Base-by-base conservation (phyloP, 2,329 filamentous ascomycete species). In the Dactylellina sp. region DNA sequence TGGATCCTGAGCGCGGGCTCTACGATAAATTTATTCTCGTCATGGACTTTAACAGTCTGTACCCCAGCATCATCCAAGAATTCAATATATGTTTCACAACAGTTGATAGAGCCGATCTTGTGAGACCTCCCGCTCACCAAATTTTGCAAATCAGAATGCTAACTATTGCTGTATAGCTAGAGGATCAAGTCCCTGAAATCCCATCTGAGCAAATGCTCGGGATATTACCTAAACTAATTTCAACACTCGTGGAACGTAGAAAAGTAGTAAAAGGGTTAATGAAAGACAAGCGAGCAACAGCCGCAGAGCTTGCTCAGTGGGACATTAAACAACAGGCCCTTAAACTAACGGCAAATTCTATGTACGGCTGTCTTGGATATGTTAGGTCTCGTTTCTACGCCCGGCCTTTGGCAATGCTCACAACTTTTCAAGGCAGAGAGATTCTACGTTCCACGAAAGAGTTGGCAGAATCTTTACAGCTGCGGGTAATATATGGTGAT, bases 11-110 rank as follows among this genome's bases (percentile, higher is more conserved):
- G 81, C 97, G 94, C 81, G 95, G 96, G 16, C 86, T 99, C 2
- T 99, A 99, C 80, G 95, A 99, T 85, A 96, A 96, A 82, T 97
- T 96, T 81, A 91, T 99, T 61, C 87, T 99, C 64, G 96, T 99
- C 81, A 99, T 99, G 96, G 95, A 99, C 84, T 99, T 99, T 85
- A 99, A 99, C 86, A 97, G 93, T 78, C 85, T 99, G 75, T 99
- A 99, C 79, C 95, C 95, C 32, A 97, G 92, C 80, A 98, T 99
- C 79, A 99, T 99, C 75, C 96, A 99, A 80, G 96, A 99, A 85
- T 99, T 89, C 84, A 99, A 99, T 82, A 99, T 99, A 78, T 99
- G 96, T 84, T 99, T 99, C 82, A 99, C 95, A 1, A 99, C 96
- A 0, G 93, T 99, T 5, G 91, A 98, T 75, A 86, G 95, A 78